A percentile compares a stretch with the other conserved stretches of the same genome.
Conservation (phyloP, 2,329 filamentous ascomycete genomes). For the Colletotrichum orbiculare region DNA sequence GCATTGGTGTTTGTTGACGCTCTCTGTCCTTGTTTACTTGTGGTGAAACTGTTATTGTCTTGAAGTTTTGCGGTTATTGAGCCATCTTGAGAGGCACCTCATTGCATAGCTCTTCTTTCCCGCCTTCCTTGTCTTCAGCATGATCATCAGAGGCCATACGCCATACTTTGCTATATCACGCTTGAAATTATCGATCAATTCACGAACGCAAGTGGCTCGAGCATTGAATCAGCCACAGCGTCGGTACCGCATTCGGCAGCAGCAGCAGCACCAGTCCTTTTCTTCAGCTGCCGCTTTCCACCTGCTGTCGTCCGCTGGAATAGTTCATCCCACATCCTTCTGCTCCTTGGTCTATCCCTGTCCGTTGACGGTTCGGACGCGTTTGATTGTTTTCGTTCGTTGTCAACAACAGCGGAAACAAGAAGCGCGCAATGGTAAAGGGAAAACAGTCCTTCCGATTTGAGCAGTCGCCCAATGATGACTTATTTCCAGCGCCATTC, state of each 20-base stretch:
- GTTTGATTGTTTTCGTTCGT: neutral
- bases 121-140: too few relatives aligned
- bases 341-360: conserved; percentile 20
- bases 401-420: too few relatives aligned
- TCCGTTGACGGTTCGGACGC: neutral
- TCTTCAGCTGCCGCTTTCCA: conserved; percentile 7
- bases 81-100: too few relatives aligned
- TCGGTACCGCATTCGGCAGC: neutral
- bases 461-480: too few relatives aligned
- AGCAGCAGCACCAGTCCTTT: neutral
- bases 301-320: neutral
- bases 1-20: too few relatives aligned
- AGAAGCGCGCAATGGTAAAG: too few relatives aligned
- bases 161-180: neutral
- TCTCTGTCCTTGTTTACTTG: too few relatives aligned
- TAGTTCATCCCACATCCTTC: conserved; percentile 28
- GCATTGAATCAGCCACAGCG: conserved; percentile 8
- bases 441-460: too few relatives aligned
- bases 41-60: too few relatives aligned
- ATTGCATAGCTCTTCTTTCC: too few relatives aligned
- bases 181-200: conserved; percentile 26
- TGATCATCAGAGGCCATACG: neutral
- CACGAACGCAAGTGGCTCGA: conserved; percentile 24
- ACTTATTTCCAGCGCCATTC: too few relatives aligned
- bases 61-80: too few relatives aligned